Evolutionary conservation across 2,329 filamentous ascomycete species (phyloP).

Genomic region (Magnaporthiopsis rhizophila): DNA sequence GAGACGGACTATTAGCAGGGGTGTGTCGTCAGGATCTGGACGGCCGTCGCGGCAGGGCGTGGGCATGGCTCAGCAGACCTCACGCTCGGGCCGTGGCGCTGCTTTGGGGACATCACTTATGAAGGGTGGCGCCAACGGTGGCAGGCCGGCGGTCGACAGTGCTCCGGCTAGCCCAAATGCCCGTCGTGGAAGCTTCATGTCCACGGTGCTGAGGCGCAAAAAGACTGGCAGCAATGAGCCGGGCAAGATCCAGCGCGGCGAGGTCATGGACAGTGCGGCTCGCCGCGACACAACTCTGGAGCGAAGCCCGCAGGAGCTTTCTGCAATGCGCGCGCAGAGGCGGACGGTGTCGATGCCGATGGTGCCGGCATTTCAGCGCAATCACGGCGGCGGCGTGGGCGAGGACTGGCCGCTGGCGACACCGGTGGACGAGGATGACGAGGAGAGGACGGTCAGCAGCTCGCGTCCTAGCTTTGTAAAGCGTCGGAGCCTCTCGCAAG

Average conservation of each 20-base stretch:
- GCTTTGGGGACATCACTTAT: slow-evolving; percentile 7
- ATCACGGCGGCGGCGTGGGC: slow-evolving; percentile 17
- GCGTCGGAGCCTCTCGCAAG: slow-evolving; percentile 29
- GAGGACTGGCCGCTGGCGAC: slow-evolving; percentile 43
- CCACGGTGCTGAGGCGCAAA: slow-evolving; percentile 55
- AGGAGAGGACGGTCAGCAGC: slow-evolving; percentile 20
- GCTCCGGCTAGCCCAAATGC: not conserved
- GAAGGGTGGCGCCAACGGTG: slow-evolving; percentile 4
- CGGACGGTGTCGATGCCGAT: slow-evolving; percentile 26
- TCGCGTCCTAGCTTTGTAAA: slow-evolving; percentile 8
- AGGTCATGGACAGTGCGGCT: slow-evolving; percentile 47
- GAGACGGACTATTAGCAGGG: not conserved
- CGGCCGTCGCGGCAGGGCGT: too few species aligned
- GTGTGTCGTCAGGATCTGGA: too few species aligned
- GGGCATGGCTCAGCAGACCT: slow-evolving; percentile 15
- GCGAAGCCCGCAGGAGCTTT: slow-evolving; percentile 45
- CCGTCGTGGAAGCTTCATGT: slow-evolving; percentile 42
- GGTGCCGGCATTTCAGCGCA: slow-evolving; percentile 15
- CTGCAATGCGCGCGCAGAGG: slow-evolving; percentile 40
- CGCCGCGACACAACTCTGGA: slow-evolving; percentile 56
- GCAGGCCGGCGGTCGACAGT: not conserved
- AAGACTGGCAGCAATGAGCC: slow-evolving; percentile 33
- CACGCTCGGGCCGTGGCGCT: slow-evolving; percentile 32
- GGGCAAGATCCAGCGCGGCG: slow-evolving; percentile 32
- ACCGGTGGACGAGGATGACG: slow-evolving; percentile 18